Base-by-base conservation (phyloP, 1,284 basidiomycete species). In the Microbotryum violaceum region DNA sequence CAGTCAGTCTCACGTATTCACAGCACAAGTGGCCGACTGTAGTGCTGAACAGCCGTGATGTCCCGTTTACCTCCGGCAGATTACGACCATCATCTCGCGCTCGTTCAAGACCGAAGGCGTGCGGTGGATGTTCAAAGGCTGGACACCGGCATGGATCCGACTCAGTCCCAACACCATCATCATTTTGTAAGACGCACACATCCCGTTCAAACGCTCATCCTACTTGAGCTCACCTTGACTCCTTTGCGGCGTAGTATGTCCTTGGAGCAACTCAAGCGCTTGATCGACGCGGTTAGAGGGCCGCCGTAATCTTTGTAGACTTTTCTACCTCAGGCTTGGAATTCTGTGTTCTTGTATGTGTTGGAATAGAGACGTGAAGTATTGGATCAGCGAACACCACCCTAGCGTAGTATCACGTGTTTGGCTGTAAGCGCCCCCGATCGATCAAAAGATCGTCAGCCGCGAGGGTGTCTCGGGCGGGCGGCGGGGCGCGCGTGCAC, bases 51-150 rank as follows among this genome's bases (percentile, higher is more conserved):
- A 29, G 45, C 48, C n/a, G 37, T 16, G 37, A 42, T 42, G 14
- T 42, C 16, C 49, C 49, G 31, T 10, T 31, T 7, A 31, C 31
- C n/a, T 29, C 46, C 69, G 85, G 81, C 88, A 87, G 20, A 86
- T 88, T 2, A 65, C 89, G 31, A 79, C 75, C 12, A 85, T 89
- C 54, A 89, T 93, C 74, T 78, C 81, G 37, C 73, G 80, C 9
- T 88, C 88, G 53, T 80, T 93, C 67, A 80, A 82, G 64, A 85
- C 79, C 65, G 91, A 94, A 74, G 91, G 91, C 7, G 74, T 87
- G 5, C 84, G 86, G 81, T 93, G 91, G 81, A 88, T 93, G 84
- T 92, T 94, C 80, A 90, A 89, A 74, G 87, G 91, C 21, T 74
- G 70, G 70, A 69, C 67, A 6, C 73, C 73, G 7, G 73, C 73